A percentile compares a stretch with the other conserved stretches of the same genome.
These are phyloP conservation scores for Chalara sp. DNA, from an alignment of 2,329 filamentous ascomycete species.

Conservation along the genomic window DNA sequence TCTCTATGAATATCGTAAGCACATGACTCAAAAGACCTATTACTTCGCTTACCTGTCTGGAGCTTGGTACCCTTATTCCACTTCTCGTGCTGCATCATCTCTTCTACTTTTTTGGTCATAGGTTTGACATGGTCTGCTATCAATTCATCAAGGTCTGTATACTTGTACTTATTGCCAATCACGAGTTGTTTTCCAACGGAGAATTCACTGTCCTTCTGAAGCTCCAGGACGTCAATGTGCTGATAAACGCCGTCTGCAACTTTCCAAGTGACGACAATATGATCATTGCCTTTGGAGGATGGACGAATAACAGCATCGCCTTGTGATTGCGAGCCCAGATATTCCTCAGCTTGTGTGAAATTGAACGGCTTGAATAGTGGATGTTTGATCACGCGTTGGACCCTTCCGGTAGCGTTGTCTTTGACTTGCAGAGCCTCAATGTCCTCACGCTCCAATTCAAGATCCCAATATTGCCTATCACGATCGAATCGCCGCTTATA, in stretches of 20 bases:
- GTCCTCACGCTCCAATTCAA: constrained; percentile 71
- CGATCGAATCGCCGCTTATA: constrained; percentile 65
- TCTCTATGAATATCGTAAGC: constrained; percentile 48
- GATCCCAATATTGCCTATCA: constrained; percentile 80
- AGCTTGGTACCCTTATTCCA: constrained; percentile 76
- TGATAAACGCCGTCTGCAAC: constrained; percentile 94
- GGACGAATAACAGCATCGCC: constrained; percentile 94
- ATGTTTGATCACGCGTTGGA: constrained; percentile 94
- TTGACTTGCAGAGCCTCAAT: constrained; percentile 79
- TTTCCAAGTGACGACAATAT: constrained; percentile 96
- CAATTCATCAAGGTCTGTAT: constrained; percentile 93
- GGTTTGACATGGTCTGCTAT: constrained; percentile 96
- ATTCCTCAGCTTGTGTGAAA: constrained; percentile 86
- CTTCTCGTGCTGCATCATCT: constrained; percentile 92
- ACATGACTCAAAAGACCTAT: neutral
- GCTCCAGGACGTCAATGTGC: constrained; percentile 92
- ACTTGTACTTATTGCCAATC: constrained; percentile 82
- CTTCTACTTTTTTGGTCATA: constrained; percentile 95
- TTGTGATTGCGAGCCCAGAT: constrained; percentile 73
- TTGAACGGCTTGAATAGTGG: constrained; percentile 94
- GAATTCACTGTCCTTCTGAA: constrained; percentile 96
- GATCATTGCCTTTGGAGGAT: constrained; percentile 90
- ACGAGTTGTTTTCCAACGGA: constrained; percentile 81
- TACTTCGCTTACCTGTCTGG: constrained; percentile 67
- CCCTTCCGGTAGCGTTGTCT: constrained; percentile 76